Evolutionary conservation across 306 rosid species (phyloP).

Genomic region (Dryas alaskensis): DNA sequence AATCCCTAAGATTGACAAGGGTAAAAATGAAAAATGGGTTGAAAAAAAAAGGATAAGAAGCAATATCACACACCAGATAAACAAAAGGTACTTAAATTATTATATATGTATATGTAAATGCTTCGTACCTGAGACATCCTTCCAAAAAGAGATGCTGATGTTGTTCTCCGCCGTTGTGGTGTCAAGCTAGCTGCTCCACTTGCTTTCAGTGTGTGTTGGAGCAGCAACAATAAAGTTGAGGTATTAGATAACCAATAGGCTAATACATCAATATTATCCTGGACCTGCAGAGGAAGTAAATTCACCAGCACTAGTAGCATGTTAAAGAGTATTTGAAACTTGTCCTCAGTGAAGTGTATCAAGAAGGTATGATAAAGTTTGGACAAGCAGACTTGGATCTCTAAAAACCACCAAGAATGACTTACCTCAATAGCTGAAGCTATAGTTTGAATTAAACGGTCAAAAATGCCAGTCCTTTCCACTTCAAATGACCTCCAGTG

Average conservation of each 20-base stretch:
- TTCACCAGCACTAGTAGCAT: slow-evolving; percentile 29
- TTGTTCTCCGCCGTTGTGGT: slow-evolving; percentile 91
- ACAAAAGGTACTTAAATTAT: slow-evolving; percentile 19
- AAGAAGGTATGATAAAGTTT: slow-evolving; percentile 25
- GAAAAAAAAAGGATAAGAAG: slow-evolving; percentile 22
- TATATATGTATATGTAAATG: slow-evolving; percentile 13
- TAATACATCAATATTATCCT: slow-evolving; percentile 78
- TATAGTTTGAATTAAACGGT: slow-evolving; percentile 90
- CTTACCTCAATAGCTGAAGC: slow-evolving; percentile 95
- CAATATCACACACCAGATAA: slow-evolving; percentile 8
- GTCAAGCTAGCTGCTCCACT: slow-evolving; percentile 99
- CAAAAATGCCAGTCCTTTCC: slow-evolving; percentile 92
- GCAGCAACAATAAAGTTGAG: slow-evolving; percentile 87
- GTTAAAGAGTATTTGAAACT: slow-evolving; percentile 15
- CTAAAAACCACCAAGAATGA: slow-evolving; percentile 20
- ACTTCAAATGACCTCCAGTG: slow-evolving; percentile 99
- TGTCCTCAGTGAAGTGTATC: slow-evolving; percentile 13
- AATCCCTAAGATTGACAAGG: slow-evolving; percentile 60
- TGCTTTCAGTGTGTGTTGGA: slow-evolving; percentile 99
- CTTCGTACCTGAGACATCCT: slow-evolving; percentile 95
- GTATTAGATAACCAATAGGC: slow-evolving; percentile 98
- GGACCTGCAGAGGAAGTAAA: slow-evolving; percentile 56
- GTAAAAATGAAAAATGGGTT: slow-evolving; percentile 17
- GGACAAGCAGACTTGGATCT: slow-evolving; percentile 2
- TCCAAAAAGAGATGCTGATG: slow-evolving; percentile 93